phyloP scores from a whole-genome alignment of 108 stramenopile genomes.

The Pelagomonas calceolata region DNA sequence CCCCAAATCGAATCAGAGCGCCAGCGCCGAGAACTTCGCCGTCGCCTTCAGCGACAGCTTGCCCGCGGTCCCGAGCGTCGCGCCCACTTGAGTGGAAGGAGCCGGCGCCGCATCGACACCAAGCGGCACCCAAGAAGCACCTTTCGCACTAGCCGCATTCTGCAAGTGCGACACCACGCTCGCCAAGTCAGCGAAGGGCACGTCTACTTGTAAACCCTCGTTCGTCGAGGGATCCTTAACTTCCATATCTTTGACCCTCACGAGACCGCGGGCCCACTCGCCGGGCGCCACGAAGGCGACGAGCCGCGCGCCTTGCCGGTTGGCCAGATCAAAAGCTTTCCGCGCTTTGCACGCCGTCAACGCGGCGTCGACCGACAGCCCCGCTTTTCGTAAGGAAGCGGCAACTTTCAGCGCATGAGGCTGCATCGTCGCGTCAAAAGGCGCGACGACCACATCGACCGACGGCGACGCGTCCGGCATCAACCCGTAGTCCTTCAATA shows the following conservation, averaged over 20 bases:
- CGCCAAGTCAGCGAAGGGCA: neutral
- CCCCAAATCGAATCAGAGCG: neutral
- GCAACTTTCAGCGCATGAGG: constrained; percentile 47
- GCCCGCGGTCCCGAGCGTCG: neutral
- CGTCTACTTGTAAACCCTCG: constrained; percentile 37
- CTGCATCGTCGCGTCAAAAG: constrained; percentile 45
- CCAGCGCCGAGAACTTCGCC: neutral
- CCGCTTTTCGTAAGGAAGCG: constrained; percentile 52
- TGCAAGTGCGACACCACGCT: neutral
- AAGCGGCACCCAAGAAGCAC: neutral
- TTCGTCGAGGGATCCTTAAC: constrained; percentile 45
- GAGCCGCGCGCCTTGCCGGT: constrained; percentile 68
- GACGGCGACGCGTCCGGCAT: constrained; percentile 62
- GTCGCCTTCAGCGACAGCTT: neutral
- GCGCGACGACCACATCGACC: constrained; percentile 63
- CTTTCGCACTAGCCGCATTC: neutral
- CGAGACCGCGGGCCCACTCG: constrained; percentile 62
- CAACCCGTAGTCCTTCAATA: constrained; percentile 70
- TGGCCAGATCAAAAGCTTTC: constrained; percentile 88
- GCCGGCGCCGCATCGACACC: neutral
- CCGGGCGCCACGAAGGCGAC: constrained; percentile 70
- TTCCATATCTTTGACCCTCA: constrained; percentile 66
- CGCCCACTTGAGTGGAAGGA: neutral
- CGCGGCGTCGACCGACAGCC: constrained; percentile 76
- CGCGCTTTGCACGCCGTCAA: constrained; percentile 79